Percentiles rank a stretch among this genome's conserved stretches.
Conservation (phyloP, 345 rosid species). For the Passiflora organensis region DNA sequence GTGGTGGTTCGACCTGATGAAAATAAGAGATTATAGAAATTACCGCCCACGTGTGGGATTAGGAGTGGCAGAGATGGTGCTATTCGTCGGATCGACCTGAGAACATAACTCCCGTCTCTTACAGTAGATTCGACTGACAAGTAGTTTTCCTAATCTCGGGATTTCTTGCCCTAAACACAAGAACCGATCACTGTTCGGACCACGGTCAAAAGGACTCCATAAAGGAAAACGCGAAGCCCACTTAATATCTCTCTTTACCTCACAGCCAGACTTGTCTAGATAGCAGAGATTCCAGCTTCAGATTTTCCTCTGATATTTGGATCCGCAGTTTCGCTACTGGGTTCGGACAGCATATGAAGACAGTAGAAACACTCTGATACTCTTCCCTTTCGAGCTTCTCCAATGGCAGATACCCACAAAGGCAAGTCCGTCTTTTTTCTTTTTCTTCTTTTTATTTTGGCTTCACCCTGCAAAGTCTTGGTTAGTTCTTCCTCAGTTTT, state of each 20-base stretch:
- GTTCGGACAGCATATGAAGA: not conserved
- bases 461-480: conserved; percentile 18
- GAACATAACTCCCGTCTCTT: not conserved
- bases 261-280: conserved; percentile 28
- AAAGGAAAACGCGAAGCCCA: not conserved
- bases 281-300: conserved; percentile 32
- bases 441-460: conserved; percentile 38
- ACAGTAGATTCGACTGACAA: not conserved
- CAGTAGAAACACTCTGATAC: conserved; percentile 31
- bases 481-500: conserved; percentile 31
- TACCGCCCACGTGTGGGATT: too few species aligned
- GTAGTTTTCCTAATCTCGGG: not conserved
- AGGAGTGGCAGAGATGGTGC: too few species aligned
- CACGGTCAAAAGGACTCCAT: conserved; percentile 5
- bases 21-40: too few species aligned
- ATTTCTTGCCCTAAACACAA: conserved; percentile 12
- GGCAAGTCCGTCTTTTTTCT: conserved; percentile 52
- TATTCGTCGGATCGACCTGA: too few species aligned
- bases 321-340: conserved; percentile 20
- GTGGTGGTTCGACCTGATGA: too few species aligned
- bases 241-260: not conserved
- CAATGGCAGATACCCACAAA: conserved; percentile 44
- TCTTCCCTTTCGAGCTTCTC: conserved; percentile 2
- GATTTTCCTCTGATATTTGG: conserved; percentile 18
- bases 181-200: not conserved